phyloP scores from a whole-genome alignment of 805 yeast species.

The Kregervanrija pseudodelftensis region DNA sequence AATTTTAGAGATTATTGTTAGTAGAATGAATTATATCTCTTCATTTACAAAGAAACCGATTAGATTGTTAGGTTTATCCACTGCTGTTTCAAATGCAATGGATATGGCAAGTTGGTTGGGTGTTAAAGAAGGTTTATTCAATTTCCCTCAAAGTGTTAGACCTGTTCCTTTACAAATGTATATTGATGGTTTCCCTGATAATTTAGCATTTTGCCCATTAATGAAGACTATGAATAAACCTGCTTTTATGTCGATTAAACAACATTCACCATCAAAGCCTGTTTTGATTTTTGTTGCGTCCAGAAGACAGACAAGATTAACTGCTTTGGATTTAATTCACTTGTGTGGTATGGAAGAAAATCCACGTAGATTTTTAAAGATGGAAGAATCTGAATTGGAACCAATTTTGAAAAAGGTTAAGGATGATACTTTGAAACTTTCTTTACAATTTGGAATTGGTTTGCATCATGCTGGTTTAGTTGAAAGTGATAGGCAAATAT shows the following conservation, averaged over 20 bases:
- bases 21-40: constrained; percentile 71
- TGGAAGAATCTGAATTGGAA: constrained; percentile 58
- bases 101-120: constrained; percentile 86
- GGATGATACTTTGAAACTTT: constrained; percentile 73
- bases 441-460: constrained; percentile 75
- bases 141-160: constrained; percentile 74
- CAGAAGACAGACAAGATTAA: constrained; percentile 72
- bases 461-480: constrained; percentile 79
- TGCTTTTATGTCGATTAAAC: constrained; percentile 85
- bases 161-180: constrained; percentile 85
- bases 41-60: constrained; percentile 54
- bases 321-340: constrained; percentile 72
- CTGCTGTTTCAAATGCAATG: constrained; percentile 80
- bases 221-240: constrained; percentile 90
- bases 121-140: constrained; percentile 65
- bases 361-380: constrained; percentile 61
- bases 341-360: constrained; percentile 73
- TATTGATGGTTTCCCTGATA: constrained; percentile 80
- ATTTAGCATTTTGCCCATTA: constrained; percentile 71
- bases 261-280: constrained; percentile 82
- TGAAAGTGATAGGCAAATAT: constrained; percentile 61
- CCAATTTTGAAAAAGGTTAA: constrained; percentile 47
- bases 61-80: constrained; percentile 69
- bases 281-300: constrained; percentile 82
- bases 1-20: constrained; percentile 81